phyloP scores from a whole-genome alignment of 176 grass and related monocot species.

The Puya raimondii region DNA sequence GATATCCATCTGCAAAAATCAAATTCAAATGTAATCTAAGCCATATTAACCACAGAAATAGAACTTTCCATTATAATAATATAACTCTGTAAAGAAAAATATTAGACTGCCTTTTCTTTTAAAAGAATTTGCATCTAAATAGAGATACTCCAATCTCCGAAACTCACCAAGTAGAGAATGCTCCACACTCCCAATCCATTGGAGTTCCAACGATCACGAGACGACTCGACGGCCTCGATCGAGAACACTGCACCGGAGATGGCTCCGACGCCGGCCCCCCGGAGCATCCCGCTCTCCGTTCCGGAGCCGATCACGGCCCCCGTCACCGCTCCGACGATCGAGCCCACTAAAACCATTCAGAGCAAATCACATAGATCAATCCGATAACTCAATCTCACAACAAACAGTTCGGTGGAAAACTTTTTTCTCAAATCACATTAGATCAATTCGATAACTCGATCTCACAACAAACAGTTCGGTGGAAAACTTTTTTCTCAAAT shows the following conservation, averaged over 20 bases:
- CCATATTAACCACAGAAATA: neutral
- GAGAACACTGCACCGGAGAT: constrained; percentile 92
- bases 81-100: no score
- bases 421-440: no score
- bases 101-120: no score
- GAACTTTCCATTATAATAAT: no score
- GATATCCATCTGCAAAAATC: constrained; percentile 57
- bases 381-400: constrained; percentile 8
- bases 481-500: no score
- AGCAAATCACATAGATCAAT: neutral
- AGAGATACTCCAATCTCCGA: neutral
- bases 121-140: no score
- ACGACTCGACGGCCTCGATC: constrained; percentile 70
- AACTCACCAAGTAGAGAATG: constrained; percentile 54
- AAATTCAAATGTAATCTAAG: neutral
- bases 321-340: constrained; percentile 43
- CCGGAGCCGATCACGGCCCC: constrained; percentile 47
- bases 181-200: constrained; percentile 47
- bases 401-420: no score
- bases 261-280: constrained; percentile 76
- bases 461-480: no score
- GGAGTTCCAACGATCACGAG: constrained; percentile 59
- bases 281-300: constrained; percentile 56
- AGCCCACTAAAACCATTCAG: constrained; percentile 31
- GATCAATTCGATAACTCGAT: no score